Base-by-base conservation (phyloP, 208 protist genomes). In the Crithidia expoeki region DNA sequence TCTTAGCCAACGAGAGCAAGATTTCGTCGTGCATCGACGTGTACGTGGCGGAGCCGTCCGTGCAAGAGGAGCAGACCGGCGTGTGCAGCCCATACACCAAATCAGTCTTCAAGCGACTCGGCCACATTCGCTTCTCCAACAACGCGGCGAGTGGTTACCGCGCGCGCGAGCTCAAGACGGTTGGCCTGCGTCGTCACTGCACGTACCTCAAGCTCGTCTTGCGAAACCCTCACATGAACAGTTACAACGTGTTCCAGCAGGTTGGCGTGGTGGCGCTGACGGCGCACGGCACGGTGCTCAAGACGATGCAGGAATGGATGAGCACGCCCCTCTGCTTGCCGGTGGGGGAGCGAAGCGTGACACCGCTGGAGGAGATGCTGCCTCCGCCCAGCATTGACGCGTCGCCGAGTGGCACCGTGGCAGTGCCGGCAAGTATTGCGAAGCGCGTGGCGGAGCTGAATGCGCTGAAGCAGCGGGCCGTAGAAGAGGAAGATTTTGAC, bases 401-500 rank as follows among this genome's bases (percentile, higher is more conserved):
- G 11, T 53, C 68, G 5, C 76, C 81, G 25, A 42, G 11, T 12
- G 14, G 40, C 10, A 14, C 63, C 11, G 46, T 55, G 36, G 46
- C 57, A 47, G 25, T 77, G 55, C 47, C 57, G 44, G 74, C 68
- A 25, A 81, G 61, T 38, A 73, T 92, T 42, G n/a, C 25, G 27
- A 21, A 52, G 40, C 74, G 74, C n/a, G 12, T 77, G 33, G 57
- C 38, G 10, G 70, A 77, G 47, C 66, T 96, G 16, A 32, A 74
- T 9, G 60, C 69, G 21, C 52, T 90, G 53, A 97, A 97, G 77
- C 72, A 74, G 57, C 76, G 68, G 10, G 94, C 92, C 17, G 90
- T 96, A 16, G 76, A 65, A 28, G 79, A 88, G 32, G 90, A 97
- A 60, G 94, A 97, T 69, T 97, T 96, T 74, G 94, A 97, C 76